Base-by-base conservation (phyloP, 371 early-diverging fungal genomes). In the Dipsacomyces acuminosporus region DNA sequence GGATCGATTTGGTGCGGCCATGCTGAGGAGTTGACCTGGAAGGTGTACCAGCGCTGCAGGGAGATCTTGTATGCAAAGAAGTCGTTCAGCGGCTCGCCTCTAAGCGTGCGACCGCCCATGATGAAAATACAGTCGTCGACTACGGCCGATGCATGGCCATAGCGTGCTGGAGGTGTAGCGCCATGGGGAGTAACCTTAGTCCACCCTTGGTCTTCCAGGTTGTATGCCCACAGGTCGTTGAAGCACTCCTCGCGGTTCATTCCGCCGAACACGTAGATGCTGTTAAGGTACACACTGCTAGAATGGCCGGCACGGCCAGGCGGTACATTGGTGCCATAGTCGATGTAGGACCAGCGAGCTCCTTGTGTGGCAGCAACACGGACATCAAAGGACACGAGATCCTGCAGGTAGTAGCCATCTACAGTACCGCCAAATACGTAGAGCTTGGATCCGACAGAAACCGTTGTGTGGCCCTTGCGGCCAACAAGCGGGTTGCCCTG, bases 161-260 rank as follows among this genome's bases (percentile, higher is more conserved):
- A 81, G 46, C 89, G 80, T 40, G 85, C 78, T 7, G 79, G 71
- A 18, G 89, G 89, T 18, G 79, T 74, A 17, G 76, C 80, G 0
- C 88, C 88, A 19, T 76, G 78, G 2, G 83, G 82, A 9, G 78
- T 73, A 5, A 88, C 73, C 54, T 72, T 77, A 21, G 69, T 48
- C 89, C 89, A 89, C 23, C 56, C 53, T 34, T 79, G 64, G 4
- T 69, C 63, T 20, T 75, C 77, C 20, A 83, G 61, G 58, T 84
- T 84, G 51, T 78, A 86, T 14, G 75, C 71, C 90, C 89, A 89
- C 61, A 88, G 74, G 61, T 89, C 90, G 56, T 87, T 87, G 57
- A 79, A 84, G 49, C 82, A 77, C 43, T 62, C 69, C 19, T 80
- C 77, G 48, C 85, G 84, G 58, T 88, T 80, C 23, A 80, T 82